Conservation (phyloP, 805 yeast genomes). For the Cephaloascus albidus region DNA sequence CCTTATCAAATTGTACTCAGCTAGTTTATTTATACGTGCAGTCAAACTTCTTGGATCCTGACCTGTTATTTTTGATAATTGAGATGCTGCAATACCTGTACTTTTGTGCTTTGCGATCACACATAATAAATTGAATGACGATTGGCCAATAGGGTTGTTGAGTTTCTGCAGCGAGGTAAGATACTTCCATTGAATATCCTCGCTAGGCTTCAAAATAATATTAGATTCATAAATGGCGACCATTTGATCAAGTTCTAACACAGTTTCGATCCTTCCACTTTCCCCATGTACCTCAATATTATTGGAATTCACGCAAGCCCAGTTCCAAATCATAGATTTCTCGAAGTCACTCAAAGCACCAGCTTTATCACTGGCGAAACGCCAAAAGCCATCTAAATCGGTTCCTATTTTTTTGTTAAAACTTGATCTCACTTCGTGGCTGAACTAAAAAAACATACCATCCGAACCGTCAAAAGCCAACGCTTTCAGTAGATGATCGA, state of each 20-base stretch:
- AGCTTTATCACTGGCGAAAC: slow-evolving; percentile 8
- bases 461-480: slow-evolving; percentile 21
- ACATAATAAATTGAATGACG: slow-evolving; percentile 43
- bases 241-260: neutral
- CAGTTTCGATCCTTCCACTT: slow-evolving; percentile 2
- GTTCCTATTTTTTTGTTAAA: neutral
- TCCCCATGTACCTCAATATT: slow-evolving; percentile 7
- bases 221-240: slow-evolving; percentile 1
- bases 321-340: slow-evolving; percentile 22
- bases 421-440: neutral
- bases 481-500: slow-evolving; percentile 18
- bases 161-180: slow-evolving; percentile 47
- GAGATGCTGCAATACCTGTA: slow-evolving; percentile 51
- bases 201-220: slow-evolving; percentile 28
- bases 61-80: slow-evolving; percentile 43
- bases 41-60: slow-evolving; percentile 71
- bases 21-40: slow-evolving; percentile 46
- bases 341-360: slow-evolving; percentile 15
- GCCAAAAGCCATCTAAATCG: slow-evolving; percentile 20
- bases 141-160: slow-evolving; percentile 44
- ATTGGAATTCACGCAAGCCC: slow-evolving; percentile 20
- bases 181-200: slow-evolving; percentile 47
- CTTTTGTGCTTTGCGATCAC: slow-evolving; percentile 51
- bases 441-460: slow-evolving; percentile 11
- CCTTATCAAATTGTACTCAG: slow-evolving; percentile 36